Base-by-base conservation (phyloP, 176 grass and related monocot species). In the Olyra latifolia region DNA sequence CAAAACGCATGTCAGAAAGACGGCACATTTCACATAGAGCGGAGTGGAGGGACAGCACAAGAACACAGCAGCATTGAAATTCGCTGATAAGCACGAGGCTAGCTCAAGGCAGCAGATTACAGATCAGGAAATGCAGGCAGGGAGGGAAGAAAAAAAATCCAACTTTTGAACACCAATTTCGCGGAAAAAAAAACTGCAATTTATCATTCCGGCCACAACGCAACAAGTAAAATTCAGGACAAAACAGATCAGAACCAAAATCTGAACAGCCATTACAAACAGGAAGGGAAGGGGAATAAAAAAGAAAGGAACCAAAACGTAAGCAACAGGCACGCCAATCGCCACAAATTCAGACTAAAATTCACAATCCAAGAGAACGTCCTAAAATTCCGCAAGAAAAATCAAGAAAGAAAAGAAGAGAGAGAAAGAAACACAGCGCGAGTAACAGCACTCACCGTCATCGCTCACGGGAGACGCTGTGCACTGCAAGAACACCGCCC, bases 401-500 rank as follows among this genome's bases (percentile, higher is more conserved):
- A 29, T 29, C 22, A 16, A 25, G 8, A 17, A 12, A 0, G 29
- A 27, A 20, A 55, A 48, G 17, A 35, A n/a, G 28, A 28, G 5
- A 14, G 7, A 28, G 73, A 13, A 49, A 46, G 24, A 24, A 74
- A 15, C 16, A 52, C 38, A 8, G 1, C 19, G 15, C 40, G 7
- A 45, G 58, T 3, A 64, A 13, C 3, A 50, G 24, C 76, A 54
- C 82, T 71, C 63, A 89, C 87, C 87, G 28, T 89, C 87, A 57
- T 27, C 55, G 70, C 35, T 27, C 45, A 69, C 16, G 38, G 62
- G 24, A 38, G 53, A 66, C 14, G 54, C 62, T 23, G 82, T 84
- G 76, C 81, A 75, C n/a, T 24, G 78, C 32, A 75, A 58, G 38
- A 84, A 55, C 3, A 84, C 50, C 68, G 61, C 80, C 62, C 81